Evolutionary conservation across 176 grass and related monocot genomes (phyloP), one percentile per base, ranked within the genome.

Genomic region (Oryza australiensis): DNA sequence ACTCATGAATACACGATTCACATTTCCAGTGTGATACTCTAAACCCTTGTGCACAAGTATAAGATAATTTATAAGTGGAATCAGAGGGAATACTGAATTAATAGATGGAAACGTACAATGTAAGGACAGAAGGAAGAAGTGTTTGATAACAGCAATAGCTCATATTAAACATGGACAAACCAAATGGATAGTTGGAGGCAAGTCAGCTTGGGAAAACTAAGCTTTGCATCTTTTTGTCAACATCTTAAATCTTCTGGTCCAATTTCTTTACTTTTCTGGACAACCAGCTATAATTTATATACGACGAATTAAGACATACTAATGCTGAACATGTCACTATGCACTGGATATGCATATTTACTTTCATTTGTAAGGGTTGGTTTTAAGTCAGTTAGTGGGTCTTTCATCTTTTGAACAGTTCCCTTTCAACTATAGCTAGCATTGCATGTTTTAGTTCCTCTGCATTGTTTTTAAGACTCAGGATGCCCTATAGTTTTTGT

Each of bases 401-500:
- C 37, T 26, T 70, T 16, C 72, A 75, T 57, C 32, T 75, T 57
- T 55, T n/a, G 57, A 30, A 57, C 16, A 75, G 22, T 57, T 75
- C 30, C 72, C 8, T 55, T 27, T 66, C 18, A 42, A 41, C 16
- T 64, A 65, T 15, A 15, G 13, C 3, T 65, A 29, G n/a, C 23
- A 23, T n/a, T 60, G 53, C 23, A 60, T 60, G n/a, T 60, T 24
- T 23, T 24, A 60, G 22, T 60, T 60, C 9, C 8, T 60, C 5
- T 60, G 9, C 3, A 0, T 60, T 24, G 35, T 37, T 60, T 60
- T 24, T 60, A n/a, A 24, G 55, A 60, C 55, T 60, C 20, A 77
- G 35, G 57, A 35, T 34, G 20, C 11, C 35, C 57, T 26, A 16
- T 57, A 16, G 23, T 41, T 82, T 41, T 72, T 72, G 34, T 62